Evolutionary conservation across 2,329 filamentous ascomycete genomes (phyloP).

Genomic region (Colletotrichum sp.): DNA sequence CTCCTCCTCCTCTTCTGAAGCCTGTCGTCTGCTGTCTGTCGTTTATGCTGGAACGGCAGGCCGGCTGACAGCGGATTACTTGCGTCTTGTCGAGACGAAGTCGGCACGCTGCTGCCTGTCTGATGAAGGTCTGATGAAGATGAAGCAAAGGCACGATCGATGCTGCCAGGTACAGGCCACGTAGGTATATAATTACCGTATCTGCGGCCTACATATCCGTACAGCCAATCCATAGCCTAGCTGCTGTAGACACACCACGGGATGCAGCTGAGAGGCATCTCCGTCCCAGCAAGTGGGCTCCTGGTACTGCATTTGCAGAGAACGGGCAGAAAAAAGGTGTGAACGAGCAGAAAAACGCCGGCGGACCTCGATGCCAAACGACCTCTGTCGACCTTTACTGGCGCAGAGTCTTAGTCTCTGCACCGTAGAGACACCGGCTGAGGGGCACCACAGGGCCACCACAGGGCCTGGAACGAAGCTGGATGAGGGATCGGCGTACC

Average conservation of each 20-base stretch:
- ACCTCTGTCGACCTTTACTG: background rate
- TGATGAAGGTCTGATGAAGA: background rate
- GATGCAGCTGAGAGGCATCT: background rate
- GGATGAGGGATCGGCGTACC: slow-evolving; percentile 12
- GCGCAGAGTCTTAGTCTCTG: background rate
- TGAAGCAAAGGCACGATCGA: background rate
- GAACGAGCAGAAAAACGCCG: background rate
- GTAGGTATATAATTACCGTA: background rate
- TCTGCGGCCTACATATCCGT: background rate
- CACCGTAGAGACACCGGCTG: background rate
- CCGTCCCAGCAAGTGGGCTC: slow-evolving; percentile 8
- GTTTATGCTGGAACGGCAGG: background rate
- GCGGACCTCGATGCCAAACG: background rate
- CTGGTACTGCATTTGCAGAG: background rate
- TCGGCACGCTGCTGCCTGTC: background rate
- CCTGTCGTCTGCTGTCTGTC: background rate
- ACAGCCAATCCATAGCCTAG: background rate
- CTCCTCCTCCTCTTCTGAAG: background rate
- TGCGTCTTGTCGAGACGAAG: background rate
- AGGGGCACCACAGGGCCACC: slow-evolving; percentile 1
- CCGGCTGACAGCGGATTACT: background rate
- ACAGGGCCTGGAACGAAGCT: slow-evolving; percentile 14
- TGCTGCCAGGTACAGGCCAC: background rate
- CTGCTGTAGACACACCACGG: background rate
- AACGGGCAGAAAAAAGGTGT: slow-evolving; percentile 13